A percentile compares a stretch with the other conserved stretches of the same genome.
phyloP scores from a whole-genome alignment of 2,329 filamentous ascomycete genomes.

The Alternaria brassicicola region DNA sequence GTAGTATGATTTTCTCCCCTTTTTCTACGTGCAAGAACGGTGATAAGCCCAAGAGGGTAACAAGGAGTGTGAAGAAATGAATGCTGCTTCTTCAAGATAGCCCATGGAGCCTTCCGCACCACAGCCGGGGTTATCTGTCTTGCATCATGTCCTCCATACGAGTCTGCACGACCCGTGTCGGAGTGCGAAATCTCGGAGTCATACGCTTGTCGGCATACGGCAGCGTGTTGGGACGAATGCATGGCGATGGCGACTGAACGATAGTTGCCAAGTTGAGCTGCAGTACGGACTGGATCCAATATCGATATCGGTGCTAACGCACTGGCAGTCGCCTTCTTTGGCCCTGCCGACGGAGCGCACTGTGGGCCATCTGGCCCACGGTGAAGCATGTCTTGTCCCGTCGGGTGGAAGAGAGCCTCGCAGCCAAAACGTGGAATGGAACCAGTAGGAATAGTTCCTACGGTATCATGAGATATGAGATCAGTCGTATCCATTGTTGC shows the following conservation, averaged over 20 bases:
- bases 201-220: background rate
- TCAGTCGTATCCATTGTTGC: constrained; percentile 65
- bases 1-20: constrained; percentile 12
- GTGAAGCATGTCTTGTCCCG: constrained; percentile 7
- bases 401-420: constrained; percentile 12
- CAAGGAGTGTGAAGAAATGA: constrained; percentile 7
- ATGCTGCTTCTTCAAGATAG: background rate
- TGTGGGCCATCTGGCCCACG: background rate
- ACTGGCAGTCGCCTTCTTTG: constrained; percentile 11
- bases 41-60: background rate
- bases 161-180: background rate
- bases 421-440: constrained; percentile 16
- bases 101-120: background rate
- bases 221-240: background rate
- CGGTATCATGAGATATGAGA: constrained; percentile 15
- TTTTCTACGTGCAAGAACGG: constrained; percentile 1
- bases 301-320: constrained; percentile 17
- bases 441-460: constrained; percentile 5
- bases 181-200: background rate
- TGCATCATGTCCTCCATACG: background rate
- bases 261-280: background rate
- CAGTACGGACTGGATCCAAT: constrained; percentile 7
- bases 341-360: constrained; percentile 4
- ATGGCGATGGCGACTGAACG: background rate
- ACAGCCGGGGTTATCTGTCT: background rate